Percentiles rank a stretch among this genome's conserved stretches.
Conservation (phyloP, 164 flowering plant genomes). For the Malania oleifera region DNA sequence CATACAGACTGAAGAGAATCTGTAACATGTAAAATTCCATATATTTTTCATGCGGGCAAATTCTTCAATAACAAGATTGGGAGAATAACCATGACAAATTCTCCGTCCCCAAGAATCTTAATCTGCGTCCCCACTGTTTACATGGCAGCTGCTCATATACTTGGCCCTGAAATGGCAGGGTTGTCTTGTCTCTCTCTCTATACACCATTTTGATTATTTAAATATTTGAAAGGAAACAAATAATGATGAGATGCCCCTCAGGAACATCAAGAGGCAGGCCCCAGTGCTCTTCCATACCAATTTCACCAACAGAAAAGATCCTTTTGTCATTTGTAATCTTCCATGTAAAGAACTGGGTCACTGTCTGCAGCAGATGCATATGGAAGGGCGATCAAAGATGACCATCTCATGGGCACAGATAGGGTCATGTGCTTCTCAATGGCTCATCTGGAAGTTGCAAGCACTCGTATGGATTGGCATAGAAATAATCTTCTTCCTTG, state of each 20-base stretch:
- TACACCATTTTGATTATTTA: not conserved
- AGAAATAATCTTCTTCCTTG: constrained; percentile 65
- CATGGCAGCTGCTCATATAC: not conserved
- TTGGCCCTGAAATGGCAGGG: not conserved
- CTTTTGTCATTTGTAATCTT: not conserved
- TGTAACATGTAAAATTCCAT: too few relatives aligned
- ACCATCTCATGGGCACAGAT: not conserved
- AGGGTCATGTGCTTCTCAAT: constrained; percentile 20
- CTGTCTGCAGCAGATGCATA: not conserved
- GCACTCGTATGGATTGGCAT: constrained; percentile 62
- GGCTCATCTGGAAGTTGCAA: constrained; percentile 37
- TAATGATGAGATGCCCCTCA: not conserved
- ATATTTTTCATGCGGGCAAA: too few relatives aligned
- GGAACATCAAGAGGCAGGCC: not conserved
- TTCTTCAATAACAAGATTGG: too few relatives aligned
- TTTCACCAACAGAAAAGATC: not conserved
- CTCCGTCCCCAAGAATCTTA: too few relatives aligned
- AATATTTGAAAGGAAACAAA: not conserved
- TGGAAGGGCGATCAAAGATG: not conserved
- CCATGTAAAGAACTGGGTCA: not conserved
- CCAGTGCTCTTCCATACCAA: not conserved
- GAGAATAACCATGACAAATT: too few relatives aligned
- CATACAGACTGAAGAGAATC: too few relatives aligned
- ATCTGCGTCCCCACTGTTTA: not conserved
- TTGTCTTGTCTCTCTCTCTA: not conserved